Percentiles rank a stretch among this genome's conserved stretches.
Conservation (phyloP, 2,329 filamentous ascomycete genomes). For the Fusarium sp. region DNA sequence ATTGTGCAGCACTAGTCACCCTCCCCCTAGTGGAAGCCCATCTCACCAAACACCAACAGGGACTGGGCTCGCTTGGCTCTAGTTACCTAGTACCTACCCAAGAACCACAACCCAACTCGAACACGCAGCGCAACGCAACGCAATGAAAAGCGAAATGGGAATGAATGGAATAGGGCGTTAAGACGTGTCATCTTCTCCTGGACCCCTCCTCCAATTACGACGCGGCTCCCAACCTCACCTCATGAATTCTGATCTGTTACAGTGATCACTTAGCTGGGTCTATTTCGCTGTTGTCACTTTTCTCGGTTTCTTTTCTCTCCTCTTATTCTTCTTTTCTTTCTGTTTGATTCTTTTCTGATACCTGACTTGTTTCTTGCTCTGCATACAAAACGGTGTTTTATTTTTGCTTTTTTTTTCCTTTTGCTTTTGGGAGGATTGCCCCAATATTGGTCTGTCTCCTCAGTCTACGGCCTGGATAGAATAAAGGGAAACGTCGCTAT, state of each 20-base stretch:
- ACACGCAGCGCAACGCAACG: background rate
- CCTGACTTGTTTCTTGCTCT: conserved; percentile 8
- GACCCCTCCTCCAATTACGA: conserved; percentile 35
- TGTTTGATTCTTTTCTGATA: background rate
- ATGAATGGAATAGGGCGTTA: conserved; percentile 3
- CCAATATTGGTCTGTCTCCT: conserved; percentile 13
- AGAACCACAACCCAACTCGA: conserved; percentile 18
- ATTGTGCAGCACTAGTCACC: conserved; percentile 47
- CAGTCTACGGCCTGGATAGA: conserved; percentile 9
- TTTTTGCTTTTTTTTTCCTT: conserved; percentile 2
- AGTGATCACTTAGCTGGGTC: conserved; percentile 21
- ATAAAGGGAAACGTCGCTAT: conserved; percentile 33
- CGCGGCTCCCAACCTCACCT: conserved; percentile 27
- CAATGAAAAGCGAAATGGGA: conserved; percentile 12
- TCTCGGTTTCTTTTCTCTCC: conserved; percentile 8
- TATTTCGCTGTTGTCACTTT: conserved; percentile 22
- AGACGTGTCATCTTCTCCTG: conserved; percentile 24
- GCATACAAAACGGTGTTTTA: conserved; percentile 33
- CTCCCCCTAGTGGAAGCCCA: conserved; percentile 26
- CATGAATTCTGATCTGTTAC: conserved; percentile 24
- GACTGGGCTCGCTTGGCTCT: conserved; percentile 35
- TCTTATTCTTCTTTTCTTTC: conserved; percentile 3
- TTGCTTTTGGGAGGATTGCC: conserved; percentile 5
- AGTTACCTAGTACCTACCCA: conserved; percentile 1
- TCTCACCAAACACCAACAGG: conserved; percentile 16